A percentile compares a stretch with the other conserved stretches of the same genome.
These are phyloP conservation scores for Colletotrichum eleusines DNA, from an alignment of 2,329 filamentous ascomycete genomes.

Conservation along the genomic window DNA sequence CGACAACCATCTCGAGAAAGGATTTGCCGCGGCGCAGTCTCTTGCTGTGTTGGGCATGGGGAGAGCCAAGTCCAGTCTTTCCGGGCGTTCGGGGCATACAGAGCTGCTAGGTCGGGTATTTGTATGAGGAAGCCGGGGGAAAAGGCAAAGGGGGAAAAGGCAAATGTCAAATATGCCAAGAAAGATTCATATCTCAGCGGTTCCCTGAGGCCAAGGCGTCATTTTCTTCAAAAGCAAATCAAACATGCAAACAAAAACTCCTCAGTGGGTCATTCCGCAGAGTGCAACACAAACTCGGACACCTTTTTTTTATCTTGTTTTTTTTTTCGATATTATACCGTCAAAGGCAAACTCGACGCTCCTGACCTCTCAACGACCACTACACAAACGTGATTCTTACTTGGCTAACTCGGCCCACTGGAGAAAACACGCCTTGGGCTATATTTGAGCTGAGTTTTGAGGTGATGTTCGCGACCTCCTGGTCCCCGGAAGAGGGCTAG, in stretches of 20 bases:
- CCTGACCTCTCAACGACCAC: background rate
- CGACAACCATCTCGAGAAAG: background rate
- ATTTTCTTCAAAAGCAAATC: no score
- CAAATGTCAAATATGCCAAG: background rate
- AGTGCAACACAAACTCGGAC: no score
- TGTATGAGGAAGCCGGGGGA: no score
- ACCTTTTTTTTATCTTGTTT: no score
- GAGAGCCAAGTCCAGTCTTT: no score
- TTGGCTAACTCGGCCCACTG: background rate
- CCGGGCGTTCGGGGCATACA: background rate
- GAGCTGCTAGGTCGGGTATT: background rate
- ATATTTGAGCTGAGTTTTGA: background rate
- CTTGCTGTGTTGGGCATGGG: background rate
- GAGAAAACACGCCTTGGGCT: background rate
- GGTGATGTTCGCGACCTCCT: background rate
- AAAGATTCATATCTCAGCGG: background rate
- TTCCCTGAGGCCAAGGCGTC: no score
- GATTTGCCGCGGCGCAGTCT: no score
- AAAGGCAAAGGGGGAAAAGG: background rate
- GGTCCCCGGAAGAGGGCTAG: background rate
- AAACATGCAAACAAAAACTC: no score
- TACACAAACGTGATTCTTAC: background rate
- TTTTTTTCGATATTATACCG: no score
- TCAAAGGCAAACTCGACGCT: no score
- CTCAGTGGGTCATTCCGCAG: no score